Conservation (phyloP, 2,329 filamentous ascomycete species). For the Teratosphaeria nubilosa region DNA sequence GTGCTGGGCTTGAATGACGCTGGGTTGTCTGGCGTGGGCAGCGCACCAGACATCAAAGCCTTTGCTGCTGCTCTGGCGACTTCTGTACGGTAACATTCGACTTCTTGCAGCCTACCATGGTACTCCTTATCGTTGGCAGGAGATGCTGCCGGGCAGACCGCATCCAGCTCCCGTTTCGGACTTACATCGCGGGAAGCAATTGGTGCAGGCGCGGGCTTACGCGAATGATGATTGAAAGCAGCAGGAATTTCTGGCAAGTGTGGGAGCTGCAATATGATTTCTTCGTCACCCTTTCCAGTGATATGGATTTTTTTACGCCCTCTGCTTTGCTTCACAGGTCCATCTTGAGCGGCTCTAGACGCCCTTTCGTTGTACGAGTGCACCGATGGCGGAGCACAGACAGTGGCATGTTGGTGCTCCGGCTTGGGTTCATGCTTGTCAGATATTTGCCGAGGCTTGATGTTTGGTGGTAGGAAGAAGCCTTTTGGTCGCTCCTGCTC, state of each 20-base stretch:
- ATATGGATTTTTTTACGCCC: constrained; percentile 6
- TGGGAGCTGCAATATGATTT: constrained; percentile 10
- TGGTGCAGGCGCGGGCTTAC: neutral
- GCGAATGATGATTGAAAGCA: neutral
- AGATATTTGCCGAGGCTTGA: neutral
- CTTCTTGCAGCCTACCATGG: neutral
- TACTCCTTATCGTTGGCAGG: neutral
- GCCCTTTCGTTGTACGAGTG: neutral
- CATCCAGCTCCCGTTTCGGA: neutral
- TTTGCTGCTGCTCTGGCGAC: constrained; percentile 5
- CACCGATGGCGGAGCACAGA: neutral
- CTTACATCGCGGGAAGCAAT: neutral
- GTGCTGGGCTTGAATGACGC: neutral
- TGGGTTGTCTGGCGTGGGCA: constrained; percentile 2
- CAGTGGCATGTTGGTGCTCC: neutral
- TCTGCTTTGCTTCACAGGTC: neutral
- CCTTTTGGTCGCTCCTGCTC: neutral
- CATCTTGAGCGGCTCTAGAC: neutral
- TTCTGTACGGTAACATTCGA: neutral
- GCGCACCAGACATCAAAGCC: constrained; percentile 17
- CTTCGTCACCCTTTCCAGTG: constrained; percentile 12
- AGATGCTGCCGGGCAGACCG: neutral
- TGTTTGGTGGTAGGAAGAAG: constrained; percentile 1
- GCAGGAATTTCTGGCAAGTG: neutral
- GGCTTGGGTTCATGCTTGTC: neutral